phyloP scores from a whole-genome alignment of 1,284 basidiomycete genomes.

The Cutaneotrichosporon sp. region DNA sequence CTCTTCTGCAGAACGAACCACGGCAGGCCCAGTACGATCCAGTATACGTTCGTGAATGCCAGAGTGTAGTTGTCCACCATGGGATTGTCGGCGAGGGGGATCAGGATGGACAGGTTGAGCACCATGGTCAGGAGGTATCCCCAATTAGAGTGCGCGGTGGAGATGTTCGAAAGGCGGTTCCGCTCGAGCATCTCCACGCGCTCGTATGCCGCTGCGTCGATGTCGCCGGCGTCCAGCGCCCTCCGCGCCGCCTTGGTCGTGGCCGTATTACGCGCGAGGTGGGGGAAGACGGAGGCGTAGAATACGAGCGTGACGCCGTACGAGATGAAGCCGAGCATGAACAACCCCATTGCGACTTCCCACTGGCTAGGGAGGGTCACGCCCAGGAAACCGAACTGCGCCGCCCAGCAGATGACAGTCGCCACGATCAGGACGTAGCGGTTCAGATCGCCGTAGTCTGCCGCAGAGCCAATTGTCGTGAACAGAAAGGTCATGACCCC shows the following conservation, averaged over 20 bases:
- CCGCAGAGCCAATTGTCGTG: constrained; percentile 71
- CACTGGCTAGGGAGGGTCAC: constrained; percentile 55
- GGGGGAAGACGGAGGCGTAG: constrained; percentile 72
- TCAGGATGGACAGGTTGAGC: constrained; percentile 66
- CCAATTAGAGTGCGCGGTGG: constrained; percentile 64
- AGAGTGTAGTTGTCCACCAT: constrained; percentile 58
- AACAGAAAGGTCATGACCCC: constrained; percentile 57
- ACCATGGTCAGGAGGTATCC: constrained; percentile 66
- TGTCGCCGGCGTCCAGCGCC: constrained; percentile 58
- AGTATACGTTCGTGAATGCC: constrained; percentile 59
- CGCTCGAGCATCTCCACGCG: constrained; percentile 71
- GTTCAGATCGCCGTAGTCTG: constrained; percentile 71
- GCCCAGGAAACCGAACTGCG: constrained; percentile 68
- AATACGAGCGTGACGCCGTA: constrained; percentile 55
- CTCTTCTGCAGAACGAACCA: constrained; percentile 77
- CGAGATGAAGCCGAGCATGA: constrained; percentile 56
- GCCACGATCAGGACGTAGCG: constrained; percentile 64
- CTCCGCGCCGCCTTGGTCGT: constrained; percentile 58
- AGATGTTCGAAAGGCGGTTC: constrained; percentile 76
- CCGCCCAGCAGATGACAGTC: constrained; percentile 65
- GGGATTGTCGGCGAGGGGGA: constrained; percentile 60
- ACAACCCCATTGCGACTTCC: constrained; percentile 67
- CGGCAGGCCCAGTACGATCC: constrained; percentile 70
- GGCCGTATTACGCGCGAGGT: constrained; percentile 69
- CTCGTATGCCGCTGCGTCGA: constrained; percentile 62